These are phyloP conservation scores for Clitopilus passeckerianus DNA, from an alignment of 768 basidiomycete species.

Conservation along the genomic window DNA sequence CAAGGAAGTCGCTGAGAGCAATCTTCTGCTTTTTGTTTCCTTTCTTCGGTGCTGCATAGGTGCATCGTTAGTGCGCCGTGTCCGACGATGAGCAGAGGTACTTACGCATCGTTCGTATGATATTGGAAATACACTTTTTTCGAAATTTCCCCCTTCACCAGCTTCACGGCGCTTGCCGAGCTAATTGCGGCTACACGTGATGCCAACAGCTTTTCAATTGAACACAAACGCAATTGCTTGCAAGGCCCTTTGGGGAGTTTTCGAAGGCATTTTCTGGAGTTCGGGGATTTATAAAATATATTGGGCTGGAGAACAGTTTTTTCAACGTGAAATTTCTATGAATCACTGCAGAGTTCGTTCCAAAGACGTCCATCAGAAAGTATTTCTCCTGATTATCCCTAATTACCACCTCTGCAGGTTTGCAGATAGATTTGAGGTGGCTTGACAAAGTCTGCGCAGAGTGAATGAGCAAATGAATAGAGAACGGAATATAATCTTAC, in stretches of 20 bases:
- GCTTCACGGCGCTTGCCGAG: not conserved
- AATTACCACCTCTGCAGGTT: conserved; percentile 55
- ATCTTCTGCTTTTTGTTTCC: conserved; percentile 67
- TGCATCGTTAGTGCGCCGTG: not conserved
- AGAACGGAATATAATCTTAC: too few species aligned
- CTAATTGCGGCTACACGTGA: not conserved
- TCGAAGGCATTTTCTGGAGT: too few species aligned
- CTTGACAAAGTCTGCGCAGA: not conserved
- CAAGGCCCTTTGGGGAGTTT: too few species aligned
- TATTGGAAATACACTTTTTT: not conserved
- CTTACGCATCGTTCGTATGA: conserved; percentile 1
- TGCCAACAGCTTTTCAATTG: not conserved
- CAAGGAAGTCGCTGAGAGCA: conserved; percentile 88
- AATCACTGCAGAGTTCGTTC: too few species aligned
- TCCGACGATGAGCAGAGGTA: not conserved
- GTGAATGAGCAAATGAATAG: too few species aligned
- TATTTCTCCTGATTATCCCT: too few species aligned
- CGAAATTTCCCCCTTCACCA: not conserved
- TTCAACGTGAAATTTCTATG: too few species aligned
- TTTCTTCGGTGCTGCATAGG: conserved; percentile 77
- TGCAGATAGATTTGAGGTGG: conserved; percentile 26
- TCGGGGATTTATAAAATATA: not conserved
- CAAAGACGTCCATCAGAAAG: too few species aligned
- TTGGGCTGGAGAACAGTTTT: not conserved
- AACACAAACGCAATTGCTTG: not conserved